Evolutionary conservation across 306 rosid genomes (phyloP).

Genomic region (Citrullus colocynthis): DNA sequence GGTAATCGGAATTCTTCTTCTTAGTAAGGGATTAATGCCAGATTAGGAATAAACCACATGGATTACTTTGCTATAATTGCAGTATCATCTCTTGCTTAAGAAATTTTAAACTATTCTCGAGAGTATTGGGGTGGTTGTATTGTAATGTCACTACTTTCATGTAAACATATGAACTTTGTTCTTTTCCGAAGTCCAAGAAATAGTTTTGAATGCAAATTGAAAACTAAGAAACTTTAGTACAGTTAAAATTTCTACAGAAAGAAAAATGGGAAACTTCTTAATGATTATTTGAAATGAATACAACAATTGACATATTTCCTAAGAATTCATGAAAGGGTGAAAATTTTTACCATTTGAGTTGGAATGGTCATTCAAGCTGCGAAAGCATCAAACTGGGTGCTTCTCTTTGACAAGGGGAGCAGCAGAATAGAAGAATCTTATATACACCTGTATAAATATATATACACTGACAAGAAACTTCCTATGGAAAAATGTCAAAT

Average conservation of each 20-base stretch:
- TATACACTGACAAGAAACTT: conserved; percentile 29
- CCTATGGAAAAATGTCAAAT: neutral
- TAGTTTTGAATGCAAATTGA: neutral
- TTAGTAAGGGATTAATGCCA: too few relatives aligned
- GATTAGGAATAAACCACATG: neutral
- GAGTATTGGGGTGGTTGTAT: neutral
- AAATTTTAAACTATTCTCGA: neutral
- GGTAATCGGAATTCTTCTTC: neutral
- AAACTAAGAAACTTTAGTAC: neutral
- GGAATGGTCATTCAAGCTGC: neutral
- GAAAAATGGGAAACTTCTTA: neutral
- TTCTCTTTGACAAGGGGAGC: conserved; percentile 10
- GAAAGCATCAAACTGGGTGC: neutral
- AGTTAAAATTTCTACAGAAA: neutral
- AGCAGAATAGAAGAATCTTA: conserved; percentile 7
- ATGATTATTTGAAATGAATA: conserved; percentile 5
- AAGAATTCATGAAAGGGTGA: neutral
- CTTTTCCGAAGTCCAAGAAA: neutral
- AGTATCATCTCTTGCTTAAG: neutral
- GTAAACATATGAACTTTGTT: too few relatives aligned
- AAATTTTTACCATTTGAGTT: neutral
- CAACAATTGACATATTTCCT: neutral
- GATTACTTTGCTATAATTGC: neutral
- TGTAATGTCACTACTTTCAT: neutral
- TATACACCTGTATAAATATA: conserved; percentile 4